Percentiles rank a stretch among this genome's conserved stretches.
phyloP scores from a whole-genome alignment of 495 filamentous ascomycete genomes.

The Penicillium desertorum region DNA sequence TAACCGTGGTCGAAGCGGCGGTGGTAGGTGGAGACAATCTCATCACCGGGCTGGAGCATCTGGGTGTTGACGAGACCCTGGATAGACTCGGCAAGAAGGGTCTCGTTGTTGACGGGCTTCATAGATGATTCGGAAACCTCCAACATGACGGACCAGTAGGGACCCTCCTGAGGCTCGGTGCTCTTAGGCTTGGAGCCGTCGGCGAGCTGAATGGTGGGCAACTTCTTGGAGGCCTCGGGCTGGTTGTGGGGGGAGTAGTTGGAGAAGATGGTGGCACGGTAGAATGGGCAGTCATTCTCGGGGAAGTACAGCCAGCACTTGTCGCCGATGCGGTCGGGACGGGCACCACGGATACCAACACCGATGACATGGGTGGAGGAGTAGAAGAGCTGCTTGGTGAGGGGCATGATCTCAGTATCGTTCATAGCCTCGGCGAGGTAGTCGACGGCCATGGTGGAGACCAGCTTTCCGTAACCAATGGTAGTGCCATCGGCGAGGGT shows the following conservation, averaged over 20 bases:
- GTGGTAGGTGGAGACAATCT: constrained; percentile 98
- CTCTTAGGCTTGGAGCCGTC: constrained; percentile 75
- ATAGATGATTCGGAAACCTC: constrained; percentile 94
- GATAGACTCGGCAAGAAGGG: constrained; percentile 84
- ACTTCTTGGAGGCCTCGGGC: constrained; percentile 75
- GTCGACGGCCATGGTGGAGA: constrained; percentile 97
- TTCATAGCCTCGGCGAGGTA: constrained; percentile 82
- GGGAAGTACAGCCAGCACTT: constrained; percentile 99
- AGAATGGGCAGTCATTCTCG: constrained; percentile 98
- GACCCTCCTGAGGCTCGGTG: constrained; percentile 71
- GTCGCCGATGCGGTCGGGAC: constrained; percentile 96
- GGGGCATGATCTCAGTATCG: constrained; percentile 74
- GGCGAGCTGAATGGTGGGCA: constrained; percentile 81
- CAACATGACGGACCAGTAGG: constrained; percentile 99
- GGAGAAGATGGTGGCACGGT: constrained; percentile 99
- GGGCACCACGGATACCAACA: constrained; percentile 86
- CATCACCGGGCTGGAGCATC: constrained; percentile 85
- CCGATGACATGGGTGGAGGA: constrained; percentile 97
- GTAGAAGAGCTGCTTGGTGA: constrained; percentile 94
- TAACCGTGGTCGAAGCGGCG: constrained; percentile 99
- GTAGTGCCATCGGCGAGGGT: constrained; percentile 81
- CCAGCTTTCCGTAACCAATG: constrained; percentile 87
- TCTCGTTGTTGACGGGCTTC: constrained; percentile 87
- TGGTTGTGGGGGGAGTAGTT: constrained; percentile 99
- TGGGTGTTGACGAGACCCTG: constrained; percentile 95